Base-by-base conservation (phyloP, 805 yeast genomes). In the Nakazawaea siamensis region DNA sequence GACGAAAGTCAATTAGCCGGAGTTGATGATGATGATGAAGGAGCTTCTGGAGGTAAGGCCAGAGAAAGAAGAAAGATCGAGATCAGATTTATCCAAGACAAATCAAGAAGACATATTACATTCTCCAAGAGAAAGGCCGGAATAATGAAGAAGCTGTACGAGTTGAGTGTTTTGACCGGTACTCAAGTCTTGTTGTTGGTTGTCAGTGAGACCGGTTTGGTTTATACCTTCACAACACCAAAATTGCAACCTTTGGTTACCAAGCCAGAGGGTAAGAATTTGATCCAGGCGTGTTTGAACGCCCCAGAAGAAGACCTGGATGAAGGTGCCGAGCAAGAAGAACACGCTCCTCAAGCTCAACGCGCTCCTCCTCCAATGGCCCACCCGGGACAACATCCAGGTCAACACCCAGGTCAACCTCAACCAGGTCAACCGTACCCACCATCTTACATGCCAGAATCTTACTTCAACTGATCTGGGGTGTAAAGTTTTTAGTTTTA, bases 91-190 rank as follows among this genome's bases (percentile, higher is more conserved):
- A 92, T 92, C 52, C 95, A 90, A 65, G 97, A 92, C 61, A 92
- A 92, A 64, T 85, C 95, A 15, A 78, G 98, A 58, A 84, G 98
- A 54, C 98, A 92, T 62, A 94, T 92, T 50, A 92, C 98, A 20
- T 92, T 92, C 53, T 86, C 97, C 35, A 92, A 92, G 66, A 82
- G 98, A 63, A 90, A 90, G 63, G 97, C 96, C 30, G 98, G 98
- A 49, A 90, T 92, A 52, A 92, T 92, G 98, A 92, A 92, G 66
- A 92, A 92, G 66, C 98, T 98, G n/a, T 92, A 90, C 62, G 98
- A 92, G 58, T 70, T 92, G 45, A 82, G 95, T 15, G 97, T 92
- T 35, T 71, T 92, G 49, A 92, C 98, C 11, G 98, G 98, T 39
- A 92, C 98, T 21, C 98, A 92, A 61, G 97, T 92, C 19, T 70